These are phyloP conservation scores for Monsonia emarginata DNA, from an alignment of 441 rosid species.

Conservation along the genomic window DNA sequence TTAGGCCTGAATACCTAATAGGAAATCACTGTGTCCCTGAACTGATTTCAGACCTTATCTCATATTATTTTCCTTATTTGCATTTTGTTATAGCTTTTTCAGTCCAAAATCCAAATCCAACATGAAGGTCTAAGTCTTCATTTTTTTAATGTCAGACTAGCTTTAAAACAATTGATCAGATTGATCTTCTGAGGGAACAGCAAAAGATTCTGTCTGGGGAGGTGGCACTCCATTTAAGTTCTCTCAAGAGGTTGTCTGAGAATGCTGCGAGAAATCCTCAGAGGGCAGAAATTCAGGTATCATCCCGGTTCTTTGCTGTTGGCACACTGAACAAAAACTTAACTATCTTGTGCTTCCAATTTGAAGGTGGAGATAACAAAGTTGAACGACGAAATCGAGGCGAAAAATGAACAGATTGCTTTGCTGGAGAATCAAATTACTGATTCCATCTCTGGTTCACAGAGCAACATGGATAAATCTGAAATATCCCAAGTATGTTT, in stretches of 20 bases:
- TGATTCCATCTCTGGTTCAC: slow-evolving; percentile 48
- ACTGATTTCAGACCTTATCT: background rate
- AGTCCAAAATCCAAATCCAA: background rate
- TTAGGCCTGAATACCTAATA: background rate
- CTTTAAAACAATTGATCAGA: slow-evolving; percentile 61
- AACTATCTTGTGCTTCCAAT: slow-evolving; percentile 19
- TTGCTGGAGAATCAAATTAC: slow-evolving; percentile 68
- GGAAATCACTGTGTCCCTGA: background rate
- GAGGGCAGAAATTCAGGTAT: slow-evolving; percentile 59
- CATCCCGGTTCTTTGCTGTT: slow-evolving; percentile 15
- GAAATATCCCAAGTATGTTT: slow-evolving; percentile 57
- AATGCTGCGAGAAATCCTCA: slow-evolving; percentile 61
- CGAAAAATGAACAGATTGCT: slow-evolving; percentile 64
- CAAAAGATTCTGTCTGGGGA: slow-evolving; percentile 82
- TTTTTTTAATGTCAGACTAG: slow-evolving; percentile 43
- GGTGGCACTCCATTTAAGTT: slow-evolving; percentile 63
- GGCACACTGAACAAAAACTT: slow-evolving; percentile 17
- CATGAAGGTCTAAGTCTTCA: slow-evolving; percentile 2
- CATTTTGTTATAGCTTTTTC: background rate
- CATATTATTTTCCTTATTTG: background rate
- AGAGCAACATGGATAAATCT: slow-evolving; percentile 43
- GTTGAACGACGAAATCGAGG: slow-evolving; percentile 54
- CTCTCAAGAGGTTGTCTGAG: slow-evolving; percentile 63
- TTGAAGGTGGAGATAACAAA: slow-evolving; percentile 60
- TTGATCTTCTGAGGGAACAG: slow-evolving; percentile 81